Percentiles rank a stretch among this genome's conserved stretches.
phyloP scores from a whole-genome alignment of 139 green algal species.

The Chlamydomonas eustigma region DNA sequence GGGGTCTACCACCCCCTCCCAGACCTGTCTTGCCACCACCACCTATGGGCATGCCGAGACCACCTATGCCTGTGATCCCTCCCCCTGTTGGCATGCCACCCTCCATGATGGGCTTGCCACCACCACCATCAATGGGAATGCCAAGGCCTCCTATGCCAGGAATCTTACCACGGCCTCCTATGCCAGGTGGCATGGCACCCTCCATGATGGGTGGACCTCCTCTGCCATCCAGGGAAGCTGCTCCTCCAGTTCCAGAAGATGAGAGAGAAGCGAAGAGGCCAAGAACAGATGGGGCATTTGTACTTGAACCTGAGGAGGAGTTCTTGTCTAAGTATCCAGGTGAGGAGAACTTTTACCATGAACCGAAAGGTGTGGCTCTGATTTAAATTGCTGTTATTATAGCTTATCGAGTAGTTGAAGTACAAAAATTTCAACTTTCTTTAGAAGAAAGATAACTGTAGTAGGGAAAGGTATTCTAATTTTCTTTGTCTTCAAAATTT shows the following conservation, averaged over 20 bases:
- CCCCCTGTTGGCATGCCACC: slow-evolving; percentile 18
- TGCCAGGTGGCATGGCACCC: slow-evolving; percentile 12
- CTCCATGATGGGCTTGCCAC: neutral
- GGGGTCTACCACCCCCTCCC: neutral
- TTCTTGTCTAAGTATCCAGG: slow-evolving; percentile 54
- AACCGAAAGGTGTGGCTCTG: neutral
- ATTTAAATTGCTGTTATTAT: too few relatives aligned
- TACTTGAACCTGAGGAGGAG: slow-evolving; percentile 75
- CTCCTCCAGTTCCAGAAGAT: slow-evolving; percentile 40
- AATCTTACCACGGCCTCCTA: slow-evolving; percentile 19
- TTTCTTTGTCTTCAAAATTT: too few relatives aligned
- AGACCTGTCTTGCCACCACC: neutral
- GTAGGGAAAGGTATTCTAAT: too few relatives aligned
- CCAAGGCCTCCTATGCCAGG: neutral
- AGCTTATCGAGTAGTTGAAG: too few relatives aligned
- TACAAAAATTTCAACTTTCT: too few relatives aligned
- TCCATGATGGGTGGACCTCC: neutral
- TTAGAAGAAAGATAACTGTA: too few relatives aligned
- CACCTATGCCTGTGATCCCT: slow-evolving; percentile 9
- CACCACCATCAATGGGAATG: slow-evolving; percentile 21
- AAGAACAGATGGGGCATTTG: slow-evolving; percentile 51
- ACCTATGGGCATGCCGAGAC: neutral
- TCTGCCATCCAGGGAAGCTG: slow-evolving; percentile 28
- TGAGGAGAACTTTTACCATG: neutral
- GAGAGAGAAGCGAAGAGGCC: slow-evolving; percentile 53